Evolutionary conservation across 306 rosid species (phyloP).

Genomic region (Cercis canadensis): DNA sequence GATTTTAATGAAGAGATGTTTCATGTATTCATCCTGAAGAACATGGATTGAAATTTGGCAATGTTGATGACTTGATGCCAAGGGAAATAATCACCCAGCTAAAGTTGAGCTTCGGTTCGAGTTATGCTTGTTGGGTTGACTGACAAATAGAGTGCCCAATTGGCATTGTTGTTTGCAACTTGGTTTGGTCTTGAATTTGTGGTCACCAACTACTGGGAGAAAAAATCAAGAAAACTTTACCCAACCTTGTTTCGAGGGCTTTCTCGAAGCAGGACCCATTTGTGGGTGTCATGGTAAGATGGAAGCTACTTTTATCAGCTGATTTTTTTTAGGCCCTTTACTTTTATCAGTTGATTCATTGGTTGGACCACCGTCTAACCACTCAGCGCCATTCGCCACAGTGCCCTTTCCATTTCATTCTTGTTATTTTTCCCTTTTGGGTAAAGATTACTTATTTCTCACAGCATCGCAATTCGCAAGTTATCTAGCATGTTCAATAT

Average conservation of each 20-base stretch:
- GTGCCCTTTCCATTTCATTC: background rate
- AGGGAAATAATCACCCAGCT: background rate
- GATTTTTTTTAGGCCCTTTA: too few species aligned
- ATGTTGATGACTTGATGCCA: background rate
- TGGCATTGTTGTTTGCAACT: background rate
- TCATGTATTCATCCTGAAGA: conserved; percentile 31
- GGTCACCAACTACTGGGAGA: background rate
- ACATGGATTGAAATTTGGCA: background rate
- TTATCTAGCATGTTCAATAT: too few species aligned
- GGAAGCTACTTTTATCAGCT: background rate
- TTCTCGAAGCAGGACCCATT: background rate
- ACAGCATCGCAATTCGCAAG: too few species aligned
- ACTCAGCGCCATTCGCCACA: background rate
- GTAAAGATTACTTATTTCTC: too few species aligned
- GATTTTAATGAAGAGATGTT: conserved; percentile 83
- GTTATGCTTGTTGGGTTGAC: background rate
- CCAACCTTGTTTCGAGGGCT: background rate
- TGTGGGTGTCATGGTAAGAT: too few species aligned
- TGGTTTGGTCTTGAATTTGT: conserved; percentile 12
- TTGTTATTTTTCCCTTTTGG: too few species aligned
- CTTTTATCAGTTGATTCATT: background rate
- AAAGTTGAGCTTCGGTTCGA: background rate
- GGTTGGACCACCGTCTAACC: background rate
- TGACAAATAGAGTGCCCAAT: background rate
- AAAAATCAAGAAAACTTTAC: background rate